Evolutionary conservation across 371 early-diverging fungal species (phyloP).

Genomic region (Gilbertella persicaria): DNA sequence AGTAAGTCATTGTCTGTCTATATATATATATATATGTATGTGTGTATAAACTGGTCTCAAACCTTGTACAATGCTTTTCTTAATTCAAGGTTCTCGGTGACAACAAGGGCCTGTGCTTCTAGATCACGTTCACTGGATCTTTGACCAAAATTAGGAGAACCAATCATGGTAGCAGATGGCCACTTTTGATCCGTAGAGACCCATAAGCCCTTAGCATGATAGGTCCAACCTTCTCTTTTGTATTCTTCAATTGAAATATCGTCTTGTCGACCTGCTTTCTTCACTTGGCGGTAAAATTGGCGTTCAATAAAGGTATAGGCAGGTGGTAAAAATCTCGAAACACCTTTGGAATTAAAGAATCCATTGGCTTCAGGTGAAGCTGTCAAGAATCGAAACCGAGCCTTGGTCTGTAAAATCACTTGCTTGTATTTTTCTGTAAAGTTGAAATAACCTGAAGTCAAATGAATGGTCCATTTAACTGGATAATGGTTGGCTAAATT

Average conservation of each 20-base stretch:
- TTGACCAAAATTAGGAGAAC: conserved; percentile 92
- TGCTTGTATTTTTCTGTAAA: conserved; percentile 71
- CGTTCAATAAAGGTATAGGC: conserved; percentile 85
- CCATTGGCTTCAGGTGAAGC: conserved; percentile 96
- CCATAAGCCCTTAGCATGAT: conserved; percentile 85
- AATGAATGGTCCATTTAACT: conserved; percentile 51
- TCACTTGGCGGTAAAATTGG: conserved; percentile 56
- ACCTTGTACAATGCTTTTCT: conserved; percentile 65
- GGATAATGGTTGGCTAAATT: conserved; percentile 41
- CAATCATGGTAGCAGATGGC: conserved; percentile 79
- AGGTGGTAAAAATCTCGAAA: conserved; percentile 84
- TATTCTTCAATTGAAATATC: conserved; percentile 73
- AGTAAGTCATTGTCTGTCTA: too few relatives aligned
- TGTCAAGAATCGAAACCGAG: conserved; percentile 69
- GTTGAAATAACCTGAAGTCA: conserved; percentile 96
- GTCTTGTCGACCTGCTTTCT: conserved; percentile 35
- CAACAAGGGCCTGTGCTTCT: conserved; percentile 82
- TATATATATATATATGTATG: neutral
- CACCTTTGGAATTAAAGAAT: conserved; percentile 85
- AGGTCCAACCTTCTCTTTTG: conserved; percentile 83
- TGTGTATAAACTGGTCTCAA: conserved; percentile 1
- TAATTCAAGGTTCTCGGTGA: conserved; percentile 63
- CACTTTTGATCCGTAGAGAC: conserved; percentile 36
- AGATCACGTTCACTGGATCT: conserved; percentile 88
- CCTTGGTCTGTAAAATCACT: conserved; percentile 58